Evolutionary conservation across 1,284 basidiomycete genomes (phyloP), one percentile per base, ranked within the genome.

Genomic region (Trichosporon coremiiforme): DNA sequence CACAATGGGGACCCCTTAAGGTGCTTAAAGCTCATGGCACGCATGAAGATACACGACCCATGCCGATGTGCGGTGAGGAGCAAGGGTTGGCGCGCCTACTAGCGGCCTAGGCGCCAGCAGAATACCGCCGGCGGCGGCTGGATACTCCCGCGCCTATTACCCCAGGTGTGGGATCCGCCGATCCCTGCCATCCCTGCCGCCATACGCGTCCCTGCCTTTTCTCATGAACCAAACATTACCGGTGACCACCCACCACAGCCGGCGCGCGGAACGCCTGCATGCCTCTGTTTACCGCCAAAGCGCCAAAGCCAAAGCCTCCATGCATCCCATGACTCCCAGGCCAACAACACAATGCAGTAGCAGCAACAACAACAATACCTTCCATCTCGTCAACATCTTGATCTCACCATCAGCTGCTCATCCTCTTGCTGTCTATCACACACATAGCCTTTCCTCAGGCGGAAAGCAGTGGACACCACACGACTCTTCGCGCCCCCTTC

Each of bases 171-270:
- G 7, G 13, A 4, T 29, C 55, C 25, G 55, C 10, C 25, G 55
- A 29, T 57, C 55, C 22, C 47, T 53, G 47, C 55, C 29, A 57
- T 31, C 55, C 55, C 22, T 31, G 25, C 25, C 29, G 25, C 55
- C 25, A 13, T 29, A 8, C 3, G 29, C 55, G 29, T 13, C 29
- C 57, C 29, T 60, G 57, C 17, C 57, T 33, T 17, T 60, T 60
- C 57, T 60, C 57, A 60, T 60, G 57, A 60, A 60, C 57, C 57
- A 60, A 60, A 60, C 57, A 60, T 60, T 31, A 25, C 57, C 17
- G 57, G 57, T 60, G 57, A 60, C 57, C 29, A 60, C 57, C 29
- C 25, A 13, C 13, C 25, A 17, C 57, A 60, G 15, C 41, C 41
- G 41, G 17, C 33, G 33, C 33, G 41, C 41, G 36, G 36, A 17